Percentiles rank a stretch among this genome's conserved stretches.
phyloP scores from a whole-genome alignment of 345 rosid species.

The Theobroma cacao region DNA sequence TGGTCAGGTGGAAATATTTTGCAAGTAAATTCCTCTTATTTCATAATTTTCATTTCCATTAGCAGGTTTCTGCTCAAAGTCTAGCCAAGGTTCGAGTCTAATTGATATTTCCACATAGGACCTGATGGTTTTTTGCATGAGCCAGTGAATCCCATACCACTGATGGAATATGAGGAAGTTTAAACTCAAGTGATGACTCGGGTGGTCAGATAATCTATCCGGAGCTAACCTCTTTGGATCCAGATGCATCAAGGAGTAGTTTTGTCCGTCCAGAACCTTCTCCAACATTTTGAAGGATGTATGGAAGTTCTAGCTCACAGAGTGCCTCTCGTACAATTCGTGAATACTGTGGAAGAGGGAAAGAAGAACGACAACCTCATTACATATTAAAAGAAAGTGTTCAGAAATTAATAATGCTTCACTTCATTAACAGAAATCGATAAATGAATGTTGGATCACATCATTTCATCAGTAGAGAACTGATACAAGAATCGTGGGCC shows the following conservation, averaged over 20 bases:
- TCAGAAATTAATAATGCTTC: background rate
- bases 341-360: conserved; percentile 40
- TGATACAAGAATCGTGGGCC: background rate
- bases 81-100: background rate
- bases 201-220: background rate
- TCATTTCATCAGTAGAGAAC: background rate
- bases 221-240: conserved; percentile 59
- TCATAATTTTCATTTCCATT: background rate
- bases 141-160: background rate
- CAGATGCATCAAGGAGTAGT: conserved; percentile 52
- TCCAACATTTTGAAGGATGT: conserved; percentile 71
- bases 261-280: conserved; percentile 48
- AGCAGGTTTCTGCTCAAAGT: background rate
- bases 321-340: conserved; percentile 84
- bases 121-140: background rate
- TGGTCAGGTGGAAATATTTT: background rate
- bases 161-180: background rate
- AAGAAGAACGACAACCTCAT: background rate
- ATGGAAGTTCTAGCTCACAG: conserved; percentile 82
- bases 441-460: background rate
- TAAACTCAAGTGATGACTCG: background rate
- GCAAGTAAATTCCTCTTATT: background rate
- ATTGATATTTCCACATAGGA: background rate
- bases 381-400: background rate
- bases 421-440: background rate